phyloP scores from a whole-genome alignment of 257 asterid species.

The Parsonsia alboflavescens region DNA sequence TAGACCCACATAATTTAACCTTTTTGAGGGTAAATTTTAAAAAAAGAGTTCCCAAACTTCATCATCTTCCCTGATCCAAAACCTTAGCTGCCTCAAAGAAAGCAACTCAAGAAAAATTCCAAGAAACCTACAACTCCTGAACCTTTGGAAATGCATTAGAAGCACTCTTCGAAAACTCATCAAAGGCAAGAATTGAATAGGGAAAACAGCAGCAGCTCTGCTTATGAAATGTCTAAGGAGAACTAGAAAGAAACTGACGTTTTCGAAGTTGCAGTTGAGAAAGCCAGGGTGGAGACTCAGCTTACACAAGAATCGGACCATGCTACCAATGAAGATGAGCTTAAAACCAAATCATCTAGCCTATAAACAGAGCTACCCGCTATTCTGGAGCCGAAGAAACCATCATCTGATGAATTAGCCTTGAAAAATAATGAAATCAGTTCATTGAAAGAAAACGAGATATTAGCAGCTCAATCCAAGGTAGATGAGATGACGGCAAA shows the following conservation, averaged over 20 bases:
- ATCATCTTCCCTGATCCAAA: too few species aligned
- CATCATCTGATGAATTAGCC: too few species aligned
- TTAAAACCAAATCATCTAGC: slow-evolving; percentile 18
- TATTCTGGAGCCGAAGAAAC: slow-evolving; percentile 29
- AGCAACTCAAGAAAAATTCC: slow-evolving; percentile 59
- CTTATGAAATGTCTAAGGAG: slow-evolving; percentile 34
- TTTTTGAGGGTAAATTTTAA: too few species aligned
- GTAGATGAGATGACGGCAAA: too few species aligned
- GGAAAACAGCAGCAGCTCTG: slow-evolving; percentile 1
- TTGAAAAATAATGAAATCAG: too few species aligned
- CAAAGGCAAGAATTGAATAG: slow-evolving; percentile 21
- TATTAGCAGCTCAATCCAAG: too few species aligned
- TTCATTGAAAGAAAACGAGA: too few species aligned
- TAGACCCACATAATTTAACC: too few species aligned
- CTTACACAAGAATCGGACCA: slow-evolving; percentile 20
- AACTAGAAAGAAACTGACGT: slow-evolving; percentile 61
- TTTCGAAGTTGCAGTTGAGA: slow-evolving; percentile 61
- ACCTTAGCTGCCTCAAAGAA: too few species aligned
- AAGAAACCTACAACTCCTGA: slow-evolving; percentile 35
- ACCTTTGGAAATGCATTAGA: slow-evolving; percentile 17
- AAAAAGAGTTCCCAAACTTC: too few species aligned
- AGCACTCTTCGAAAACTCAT: slow-evolving; percentile 24
- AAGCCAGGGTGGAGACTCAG: slow-evolving; percentile 25
- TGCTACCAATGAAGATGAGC: slow-evolving; percentile 35
- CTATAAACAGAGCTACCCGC: slow-evolving; percentile 22